These are phyloP conservation scores for Mycotypha africana DNA, from an alignment of 371 early-diverging fungal genomes.

Conservation along the genomic window DNA sequence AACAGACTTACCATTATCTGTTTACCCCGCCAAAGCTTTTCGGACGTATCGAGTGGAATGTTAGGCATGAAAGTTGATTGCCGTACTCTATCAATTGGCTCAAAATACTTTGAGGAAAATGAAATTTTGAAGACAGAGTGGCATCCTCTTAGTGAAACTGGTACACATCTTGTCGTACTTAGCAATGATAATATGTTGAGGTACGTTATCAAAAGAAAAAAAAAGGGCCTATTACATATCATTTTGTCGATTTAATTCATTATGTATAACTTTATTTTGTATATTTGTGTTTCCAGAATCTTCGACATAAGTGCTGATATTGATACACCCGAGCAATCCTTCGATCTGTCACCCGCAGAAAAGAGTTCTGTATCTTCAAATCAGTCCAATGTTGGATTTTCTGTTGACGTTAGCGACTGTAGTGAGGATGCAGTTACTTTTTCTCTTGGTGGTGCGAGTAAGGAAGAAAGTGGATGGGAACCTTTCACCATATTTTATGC, in stretches of 20 bases:
- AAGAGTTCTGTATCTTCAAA: background rate
- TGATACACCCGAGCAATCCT: constrained; percentile 35
- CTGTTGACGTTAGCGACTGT: constrained; percentile 23
- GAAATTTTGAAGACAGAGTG: constrained; percentile 27
- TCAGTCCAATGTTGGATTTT: constrained; percentile 8
- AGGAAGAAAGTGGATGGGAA: constrained; percentile 35
- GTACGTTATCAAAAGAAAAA: constrained; percentile 8
- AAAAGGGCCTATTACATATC: background rate
- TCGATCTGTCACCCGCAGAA: constrained; percentile 32
- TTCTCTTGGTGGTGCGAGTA: constrained; percentile 26
- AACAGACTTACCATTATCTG: constrained; percentile 21
- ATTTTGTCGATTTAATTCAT: too few relatives aligned
- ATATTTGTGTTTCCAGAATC: constrained; percentile 23
- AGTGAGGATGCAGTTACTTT: constrained; percentile 45
- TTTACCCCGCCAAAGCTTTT: constrained; percentile 26
- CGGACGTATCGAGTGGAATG: constrained; percentile 3
- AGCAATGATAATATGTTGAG: constrained; percentile 27
- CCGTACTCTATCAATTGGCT: constrained; percentile 24
- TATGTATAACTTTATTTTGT: background rate
- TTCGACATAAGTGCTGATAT: constrained; percentile 35
- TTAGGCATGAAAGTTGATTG: constrained; percentile 16
- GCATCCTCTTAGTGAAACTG: constrained; percentile 44
- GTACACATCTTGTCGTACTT: constrained; percentile 33
- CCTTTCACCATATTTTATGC: constrained; percentile 38
- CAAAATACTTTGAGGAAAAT: constrained; percentile 4